Conservation (phyloP, 306 rosid genomes). For the Cercis canadensis region DNA sequence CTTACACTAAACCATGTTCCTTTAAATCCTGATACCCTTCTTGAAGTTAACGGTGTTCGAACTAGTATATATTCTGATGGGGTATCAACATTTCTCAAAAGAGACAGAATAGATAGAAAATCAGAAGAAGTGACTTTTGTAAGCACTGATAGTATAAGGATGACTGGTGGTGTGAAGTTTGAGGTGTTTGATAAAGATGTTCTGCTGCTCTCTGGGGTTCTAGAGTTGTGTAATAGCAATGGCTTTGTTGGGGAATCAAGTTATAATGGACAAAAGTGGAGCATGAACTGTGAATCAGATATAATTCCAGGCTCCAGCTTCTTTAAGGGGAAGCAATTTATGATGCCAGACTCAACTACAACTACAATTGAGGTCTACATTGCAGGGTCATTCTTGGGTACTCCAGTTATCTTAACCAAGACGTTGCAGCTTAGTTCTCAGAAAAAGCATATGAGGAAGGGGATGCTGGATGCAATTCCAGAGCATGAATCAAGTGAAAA, state of each 20-base stretch:
- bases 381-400: constrained; percentile 69
- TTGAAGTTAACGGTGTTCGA: constrained; percentile 82
- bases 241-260: constrained; percentile 47
- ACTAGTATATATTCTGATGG: constrained; percentile 64
- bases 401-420: constrained; percentile 79
- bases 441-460: constrained; percentile 60
- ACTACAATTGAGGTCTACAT: constrained; percentile 80
- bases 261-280: constrained; percentile 59
- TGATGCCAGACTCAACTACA: constrained; percentile 50
- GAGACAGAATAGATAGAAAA: constrained; percentile 76
- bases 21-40: constrained; percentile 69
- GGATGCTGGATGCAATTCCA: constrained; percentile 66
- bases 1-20: constrained; percentile 77
- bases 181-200: constrained; percentile 73
- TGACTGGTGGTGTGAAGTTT: constrained; percentile 76
- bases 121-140: constrained; percentile 86
- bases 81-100: constrained; percentile 59
- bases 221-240: constrained; percentile 54
- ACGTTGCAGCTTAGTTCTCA: constrained; percentile 55
- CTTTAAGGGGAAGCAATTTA: constrained; percentile 56
- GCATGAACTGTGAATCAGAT: constrained; percentile 67
- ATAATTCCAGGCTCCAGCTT: constrained; percentile 51
- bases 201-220: constrained; percentile 66
- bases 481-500: constrained; percentile 65
- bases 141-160: constrained; percentile 82